Conservation (phyloP, 2,329 filamentous ascomycete genomes). For the Cordyceps tenuipes region DNA sequence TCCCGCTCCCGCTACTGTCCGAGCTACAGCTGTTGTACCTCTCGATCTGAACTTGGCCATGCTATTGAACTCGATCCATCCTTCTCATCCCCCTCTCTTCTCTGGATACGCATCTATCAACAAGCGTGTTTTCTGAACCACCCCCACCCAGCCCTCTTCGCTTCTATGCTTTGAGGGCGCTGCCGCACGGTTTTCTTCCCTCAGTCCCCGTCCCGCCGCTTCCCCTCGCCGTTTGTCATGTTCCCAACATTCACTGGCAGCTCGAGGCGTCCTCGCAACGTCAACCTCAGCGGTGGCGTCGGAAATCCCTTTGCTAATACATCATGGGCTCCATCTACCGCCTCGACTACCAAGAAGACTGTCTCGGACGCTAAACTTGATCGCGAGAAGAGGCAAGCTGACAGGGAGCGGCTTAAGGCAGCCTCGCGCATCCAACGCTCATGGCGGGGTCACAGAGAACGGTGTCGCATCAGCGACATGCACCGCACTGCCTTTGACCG, state of each 20-base stretch:
- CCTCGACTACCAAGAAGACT: constrained; percentile 62
- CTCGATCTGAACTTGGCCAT: neutral
- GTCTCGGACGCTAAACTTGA: constrained; percentile 84
- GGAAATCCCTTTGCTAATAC: constrained; percentile 69
- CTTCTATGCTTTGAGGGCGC: neutral
- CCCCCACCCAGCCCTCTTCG: neutral
- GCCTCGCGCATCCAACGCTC: constrained; percentile 64
- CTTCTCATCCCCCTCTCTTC: no score
- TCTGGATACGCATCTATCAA: neutral
- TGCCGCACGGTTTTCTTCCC: neutral
- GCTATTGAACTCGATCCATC: no score
- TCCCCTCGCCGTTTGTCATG: constrained; percentile 43
- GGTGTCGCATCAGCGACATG: constrained; percentile 47
- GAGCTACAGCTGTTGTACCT: neutral
- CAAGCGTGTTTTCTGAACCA: neutral
- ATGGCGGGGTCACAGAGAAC: constrained; percentile 70
- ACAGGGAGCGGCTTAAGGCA: constrained; percentile 69
- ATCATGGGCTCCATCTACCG: constrained; percentile 46
- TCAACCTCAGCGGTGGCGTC: constrained; percentile 84
- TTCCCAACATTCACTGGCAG: constrained; percentile 87
- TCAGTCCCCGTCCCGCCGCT: neutral
- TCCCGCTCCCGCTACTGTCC: neutral
- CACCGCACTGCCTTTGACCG: constrained; percentile 57
- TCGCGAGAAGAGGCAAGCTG: constrained; percentile 68
- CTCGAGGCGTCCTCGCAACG: constrained; percentile 77